Evolutionary conservation across 208 protist species (phyloP), one percentile per base, ranked within the genome.

Genomic region (Acanthamoeba sp.): DNA sequence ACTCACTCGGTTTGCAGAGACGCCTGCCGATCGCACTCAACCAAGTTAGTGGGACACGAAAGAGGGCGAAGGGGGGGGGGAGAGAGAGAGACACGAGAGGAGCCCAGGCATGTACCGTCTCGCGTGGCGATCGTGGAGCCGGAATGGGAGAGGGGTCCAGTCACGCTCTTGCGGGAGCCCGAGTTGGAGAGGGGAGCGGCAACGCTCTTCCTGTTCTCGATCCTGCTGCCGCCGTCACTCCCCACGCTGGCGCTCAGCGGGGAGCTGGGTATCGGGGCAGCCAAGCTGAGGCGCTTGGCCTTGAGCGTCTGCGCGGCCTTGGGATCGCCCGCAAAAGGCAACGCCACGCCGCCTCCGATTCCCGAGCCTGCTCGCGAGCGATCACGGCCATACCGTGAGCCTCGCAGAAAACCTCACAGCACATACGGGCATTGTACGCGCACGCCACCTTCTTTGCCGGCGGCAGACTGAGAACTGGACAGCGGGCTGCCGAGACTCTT

Each of bases 281-380:
- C 66, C 66, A 76, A 38, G 34, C 66, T 76, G 66, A 76, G 66
- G 34, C 66, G 66, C 66, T 76, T 76, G 32, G 66, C 66, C 66
- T 76, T 76, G 24, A 76, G 66, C 32, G 66, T 42, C 32, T 42
- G 66, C 24, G 29, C 66, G n/a, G 66, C 66, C 66, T 76, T 34
- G n/a, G 66, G 66, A 18, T 76, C 66, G n/a, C 66, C 66, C 34
- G 66, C 66, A 16, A 76, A 76, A 2, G 66, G 66, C 18, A 76
- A n/a, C 34, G 66, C 66, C 18, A 76, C 66, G 7, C 20, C 66
- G 14, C 32, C 66, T 2, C 66, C 66, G 9, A 76, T 34, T 3
- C 55, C 55, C 55, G 55, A 62, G 18, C 55, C 55, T 27, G 12
- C 55, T 2, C 55, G 55, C 45, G n/a, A n/a, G n/a, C n/a, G n/a